Conservation (phyloP, 2,329 filamentous ascomycete genomes). For the Xylariaceae sp. region DNA sequence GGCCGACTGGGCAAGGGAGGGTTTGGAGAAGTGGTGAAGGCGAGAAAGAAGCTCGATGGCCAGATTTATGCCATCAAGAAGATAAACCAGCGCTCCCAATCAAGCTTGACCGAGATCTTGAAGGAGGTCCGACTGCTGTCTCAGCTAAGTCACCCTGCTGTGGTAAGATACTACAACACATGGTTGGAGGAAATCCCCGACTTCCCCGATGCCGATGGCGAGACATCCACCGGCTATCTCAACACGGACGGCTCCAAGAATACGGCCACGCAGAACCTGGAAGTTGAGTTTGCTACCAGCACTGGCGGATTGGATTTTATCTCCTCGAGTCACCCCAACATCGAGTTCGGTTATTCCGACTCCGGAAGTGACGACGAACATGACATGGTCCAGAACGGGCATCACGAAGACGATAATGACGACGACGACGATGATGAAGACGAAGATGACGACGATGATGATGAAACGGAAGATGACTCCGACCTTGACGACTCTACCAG, state of each 20-base stretch:
- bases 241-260: conserved; percentile 34
- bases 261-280: conserved; percentile 36
- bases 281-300: conserved; percentile 61
- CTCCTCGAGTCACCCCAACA: conserved; percentile 72
- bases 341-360: conserved; percentile 70
- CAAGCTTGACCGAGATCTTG: conserved; percentile 73
- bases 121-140: conserved; percentile 86
- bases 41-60: conserved; percentile 87
- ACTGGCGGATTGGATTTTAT: conserved; percentile 88
- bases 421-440: conserved; percentile 36
- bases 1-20: conserved; percentile 86
- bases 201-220: conserved; percentile 49
- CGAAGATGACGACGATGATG: conserved; percentile 26
- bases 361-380: conserved; percentile 42
- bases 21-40: conserved; percentile 94
- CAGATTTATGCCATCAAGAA: conserved; percentile 97
- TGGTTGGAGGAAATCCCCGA: conserved; percentile 76
- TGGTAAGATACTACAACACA: conserved; percentile 88
- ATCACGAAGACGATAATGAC: conserved; percentile 35
- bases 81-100: conserved; percentile 74
- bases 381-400: conserved; percentile 17
- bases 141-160: conserved; percentile 81
- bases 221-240: conserved; percentile 45
- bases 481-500: conserved; percentile 25
- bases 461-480: conserved; percentile 37